A percentile compares a stretch with the other conserved stretches of the same genome.
These are phyloP conservation scores for Pichia nakasei DNA, from an alignment of 805 yeast species.

Conservation along the genomic window DNA sequence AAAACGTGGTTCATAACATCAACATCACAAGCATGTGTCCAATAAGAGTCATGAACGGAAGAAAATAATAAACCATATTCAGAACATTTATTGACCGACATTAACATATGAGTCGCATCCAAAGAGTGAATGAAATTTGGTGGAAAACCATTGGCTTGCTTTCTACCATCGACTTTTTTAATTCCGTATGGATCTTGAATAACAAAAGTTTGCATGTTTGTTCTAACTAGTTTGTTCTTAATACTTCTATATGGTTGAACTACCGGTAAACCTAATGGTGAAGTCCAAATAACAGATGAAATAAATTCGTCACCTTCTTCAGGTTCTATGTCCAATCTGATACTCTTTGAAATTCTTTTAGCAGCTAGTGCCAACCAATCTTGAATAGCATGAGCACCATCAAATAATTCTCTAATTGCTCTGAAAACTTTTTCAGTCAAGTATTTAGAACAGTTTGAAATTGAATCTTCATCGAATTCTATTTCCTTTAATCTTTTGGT, in stretches of 20 bases:
- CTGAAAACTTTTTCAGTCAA: conserved; percentile 71
- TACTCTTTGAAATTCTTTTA: conserved; percentile 65
- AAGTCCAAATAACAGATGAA: conserved; percentile 95
- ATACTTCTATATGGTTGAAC: conserved; percentile 90
- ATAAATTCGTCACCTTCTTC: conserved; percentile 52
- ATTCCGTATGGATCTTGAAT: conserved; percentile 83
- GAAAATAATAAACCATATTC: conserved; percentile 66
- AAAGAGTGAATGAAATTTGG: conserved; percentile 92
- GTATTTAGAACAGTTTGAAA: conserved; percentile 42
- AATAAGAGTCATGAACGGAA: conserved; percentile 93
- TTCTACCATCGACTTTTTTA: conserved; percentile 75
- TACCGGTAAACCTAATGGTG: conserved; percentile 90
- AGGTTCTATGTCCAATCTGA: conserved; percentile 55
- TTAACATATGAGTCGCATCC: conserved; percentile 94
- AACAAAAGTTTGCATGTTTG: conserved; percentile 80
- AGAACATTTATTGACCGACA: conserved; percentile 76
- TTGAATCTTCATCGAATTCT: conserved; percentile 33
- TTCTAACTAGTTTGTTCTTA: conserved; percentile 56
- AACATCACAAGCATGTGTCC: conserved; percentile 93
- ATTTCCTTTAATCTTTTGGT: conserved; percentile 62
- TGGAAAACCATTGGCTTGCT: conserved; percentile 89
- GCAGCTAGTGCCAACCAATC: conserved; percentile 94
- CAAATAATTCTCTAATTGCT: conserved; percentile 76
- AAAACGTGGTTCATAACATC: conserved; percentile 59
- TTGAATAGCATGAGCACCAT: conserved; percentile 90